These are phyloP conservation scores for Colletotrichum sp. DNA, from an alignment of 2,329 filamentous ascomycete species.

Conservation along the genomic window DNA sequence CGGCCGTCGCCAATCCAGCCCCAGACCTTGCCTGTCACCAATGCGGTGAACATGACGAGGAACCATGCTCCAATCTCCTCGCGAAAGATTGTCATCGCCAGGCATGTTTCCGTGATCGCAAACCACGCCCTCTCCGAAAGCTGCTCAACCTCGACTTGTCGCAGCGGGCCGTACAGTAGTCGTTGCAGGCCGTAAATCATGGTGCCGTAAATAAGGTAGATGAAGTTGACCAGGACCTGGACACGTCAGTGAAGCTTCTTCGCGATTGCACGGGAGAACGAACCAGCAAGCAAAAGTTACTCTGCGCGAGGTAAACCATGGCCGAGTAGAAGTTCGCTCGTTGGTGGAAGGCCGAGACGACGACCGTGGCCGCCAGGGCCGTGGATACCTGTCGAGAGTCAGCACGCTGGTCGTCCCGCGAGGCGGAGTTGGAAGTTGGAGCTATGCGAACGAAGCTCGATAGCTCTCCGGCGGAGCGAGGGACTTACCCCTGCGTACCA, in stretches of 20 bases:
- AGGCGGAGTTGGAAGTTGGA: not conserved
- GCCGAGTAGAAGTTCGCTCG: slow-evolving; percentile 98
- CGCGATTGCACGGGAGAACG: slow-evolving; percentile 29
- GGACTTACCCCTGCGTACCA: slow-evolving; percentile 65
- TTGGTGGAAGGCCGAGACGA: slow-evolving; percentile 91
- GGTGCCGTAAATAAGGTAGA: slow-evolving; percentile 78
- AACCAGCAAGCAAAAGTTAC: slow-evolving; percentile 93
- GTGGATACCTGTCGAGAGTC: slow-evolving; percentile 68
- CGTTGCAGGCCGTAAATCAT: slow-evolving; percentile 88
- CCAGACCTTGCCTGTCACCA: slow-evolving; percentile 96
- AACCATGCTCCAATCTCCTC: slow-evolving; percentile 96
- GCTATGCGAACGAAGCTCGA: not conserved
- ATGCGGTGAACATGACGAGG: slow-evolving; percentile 91
- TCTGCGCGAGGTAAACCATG: slow-evolving; percentile 95
- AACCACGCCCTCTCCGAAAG: slow-evolving; percentile 99
- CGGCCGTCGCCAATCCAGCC: slow-evolving; percentile 97
- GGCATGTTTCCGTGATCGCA: slow-evolving; percentile 92
- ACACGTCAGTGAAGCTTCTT: not conserved
- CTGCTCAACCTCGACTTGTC: slow-evolving; percentile 94
- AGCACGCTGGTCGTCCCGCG: not conserved
- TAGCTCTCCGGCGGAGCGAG: not conserved
- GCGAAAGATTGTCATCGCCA: slow-evolving; percentile 98
- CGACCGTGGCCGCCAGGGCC: slow-evolving; percentile 80
- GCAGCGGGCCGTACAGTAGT: slow-evolving; percentile 86
- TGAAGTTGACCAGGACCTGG: slow-evolving; percentile 89